Percentiles rank a stretch among this genome's conserved stretches.
These are phyloP conservation scores for Komagataella pastoris DNA, from an alignment of 805 yeast genomes.

Conservation along the genomic window DNA sequence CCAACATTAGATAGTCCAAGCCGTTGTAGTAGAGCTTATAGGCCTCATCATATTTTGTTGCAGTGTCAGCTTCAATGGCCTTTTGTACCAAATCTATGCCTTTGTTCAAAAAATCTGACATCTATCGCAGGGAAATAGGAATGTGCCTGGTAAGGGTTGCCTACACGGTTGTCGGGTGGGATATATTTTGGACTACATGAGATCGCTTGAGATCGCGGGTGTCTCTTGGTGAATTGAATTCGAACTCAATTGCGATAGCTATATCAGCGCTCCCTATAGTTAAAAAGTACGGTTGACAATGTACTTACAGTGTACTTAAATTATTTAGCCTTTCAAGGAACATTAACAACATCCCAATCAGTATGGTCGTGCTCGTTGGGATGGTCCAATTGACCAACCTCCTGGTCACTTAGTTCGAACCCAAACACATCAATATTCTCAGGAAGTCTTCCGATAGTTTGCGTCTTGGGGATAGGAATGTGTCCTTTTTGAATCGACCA, in stretches of 20 bases:
- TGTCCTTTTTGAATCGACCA: constrained; percentile 69
- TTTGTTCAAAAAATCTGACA: constrained; percentile 61
- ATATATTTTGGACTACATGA: not conserved
- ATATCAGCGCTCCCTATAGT: too few species aligned
- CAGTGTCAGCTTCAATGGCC: constrained; percentile 91
- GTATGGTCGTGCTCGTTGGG: constrained; percentile 57
- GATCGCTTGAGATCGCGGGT: not conserved
- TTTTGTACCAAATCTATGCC: constrained; percentile 92
- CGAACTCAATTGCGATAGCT: not conserved
- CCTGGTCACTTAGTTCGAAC: constrained; percentile 29
- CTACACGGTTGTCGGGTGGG: not conserved
- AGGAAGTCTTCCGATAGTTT: constrained; percentile 33
- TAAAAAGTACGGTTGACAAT: too few species aligned
- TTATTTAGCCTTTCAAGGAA: constrained; percentile 21
- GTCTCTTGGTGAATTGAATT: not conserved
- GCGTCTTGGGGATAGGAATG: constrained; percentile 59
- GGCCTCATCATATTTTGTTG: constrained; percentile 85
- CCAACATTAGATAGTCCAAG: constrained; percentile 88
- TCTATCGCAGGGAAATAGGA: not conserved
- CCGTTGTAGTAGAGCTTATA: constrained; percentile 88
- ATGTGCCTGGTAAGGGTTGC: not conserved
- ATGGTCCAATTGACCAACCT: constrained; percentile 26
- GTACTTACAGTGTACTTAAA: not conserved
- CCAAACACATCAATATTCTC: constrained; percentile 42
- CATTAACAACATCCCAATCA: constrained; percentile 64